phyloP scores from a whole-genome alignment of 805 yeast genomes.

The Brettanomyces custersianus region DNA sequence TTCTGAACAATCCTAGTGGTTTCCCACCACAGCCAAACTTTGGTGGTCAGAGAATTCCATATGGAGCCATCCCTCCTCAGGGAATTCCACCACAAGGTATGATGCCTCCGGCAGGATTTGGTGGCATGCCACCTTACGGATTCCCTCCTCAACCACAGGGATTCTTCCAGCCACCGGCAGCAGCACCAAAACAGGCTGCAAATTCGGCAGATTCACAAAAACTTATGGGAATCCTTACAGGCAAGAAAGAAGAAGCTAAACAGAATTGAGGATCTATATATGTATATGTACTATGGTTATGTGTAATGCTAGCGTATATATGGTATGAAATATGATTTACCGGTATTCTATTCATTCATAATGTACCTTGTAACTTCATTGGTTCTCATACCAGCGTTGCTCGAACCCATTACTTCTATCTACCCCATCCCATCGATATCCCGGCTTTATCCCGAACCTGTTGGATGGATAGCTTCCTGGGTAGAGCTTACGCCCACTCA shows the following conservation, averaged over 20 bases:
- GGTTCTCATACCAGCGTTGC: constrained; percentile 41
- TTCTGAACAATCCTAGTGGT: too few relatives aligned
- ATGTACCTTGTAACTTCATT: too few relatives aligned
- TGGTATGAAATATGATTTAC: too few relatives aligned
- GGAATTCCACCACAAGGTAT: constrained; percentile 6
- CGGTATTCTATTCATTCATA: too few relatives aligned
- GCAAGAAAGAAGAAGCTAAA: neutral
- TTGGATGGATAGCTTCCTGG: constrained; percentile 51
- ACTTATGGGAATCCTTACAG: constrained; percentile 1
- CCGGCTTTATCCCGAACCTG: constrained; percentile 70
- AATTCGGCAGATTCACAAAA: constrained; percentile 1
- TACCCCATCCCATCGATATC: constrained; percentile 86
- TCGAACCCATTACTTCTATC: constrained; percentile 89
- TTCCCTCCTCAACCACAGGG: too few relatives aligned
- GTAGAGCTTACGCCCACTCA: constrained; percentile 48
- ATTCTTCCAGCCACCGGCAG: too few relatives aligned
- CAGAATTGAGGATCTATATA: constrained; percentile 1
- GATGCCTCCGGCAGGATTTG: too few relatives aligned
- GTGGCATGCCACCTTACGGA: too few relatives aligned
- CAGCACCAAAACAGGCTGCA: constrained; percentile 2
- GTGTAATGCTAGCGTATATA: too few relatives aligned
- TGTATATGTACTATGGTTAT: constrained; percentile 30
- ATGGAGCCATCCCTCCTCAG: too few relatives aligned
- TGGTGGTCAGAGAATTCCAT: too few relatives aligned
- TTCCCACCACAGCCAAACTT: too few relatives aligned